Conservation (phyloP, 306 rosid genomes). For the Lablab purpureus region DNA sequence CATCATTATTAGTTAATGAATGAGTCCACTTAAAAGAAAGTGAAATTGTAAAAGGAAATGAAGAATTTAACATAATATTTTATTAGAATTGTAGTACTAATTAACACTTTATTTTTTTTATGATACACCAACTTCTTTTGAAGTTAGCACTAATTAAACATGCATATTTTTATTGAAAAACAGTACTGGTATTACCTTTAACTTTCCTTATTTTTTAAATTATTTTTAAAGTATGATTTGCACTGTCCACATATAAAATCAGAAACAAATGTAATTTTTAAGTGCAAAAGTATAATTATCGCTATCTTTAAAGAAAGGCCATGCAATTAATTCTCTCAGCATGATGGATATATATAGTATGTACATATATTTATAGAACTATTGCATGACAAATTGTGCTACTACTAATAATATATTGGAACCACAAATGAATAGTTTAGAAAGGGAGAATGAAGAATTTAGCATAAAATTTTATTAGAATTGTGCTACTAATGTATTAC, state of each 20-base stretch:
- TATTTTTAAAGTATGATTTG: background rate
- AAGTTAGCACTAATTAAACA: background rate
- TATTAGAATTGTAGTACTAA: background rate
- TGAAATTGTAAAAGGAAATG: background rate
- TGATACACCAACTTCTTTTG: background rate
- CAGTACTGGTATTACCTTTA: background rate
- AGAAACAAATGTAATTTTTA: background rate
- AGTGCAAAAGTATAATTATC: background rate
- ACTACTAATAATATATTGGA: too few relatives aligned
- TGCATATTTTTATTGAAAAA: background rate
- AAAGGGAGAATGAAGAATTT: background rate
- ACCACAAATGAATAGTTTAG: background rate
- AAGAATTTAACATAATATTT: background rate
- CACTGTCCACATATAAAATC: background rate
- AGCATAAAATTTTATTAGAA: background rate
- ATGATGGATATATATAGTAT: too few relatives aligned
- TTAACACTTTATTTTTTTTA: background rate
- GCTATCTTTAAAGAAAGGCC: too few relatives aligned
- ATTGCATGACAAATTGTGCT: too few relatives aligned
- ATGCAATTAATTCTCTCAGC: background rate
- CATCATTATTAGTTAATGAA: background rate
- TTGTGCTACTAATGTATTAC: background rate
- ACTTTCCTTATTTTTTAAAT: background rate
- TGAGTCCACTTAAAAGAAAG: background rate
- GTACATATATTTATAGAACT: too few relatives aligned